Evolutionary conservation across 495 filamentous ascomycete genomes (phyloP).

Genomic region (Recurvomyces mirabilis): DNA sequence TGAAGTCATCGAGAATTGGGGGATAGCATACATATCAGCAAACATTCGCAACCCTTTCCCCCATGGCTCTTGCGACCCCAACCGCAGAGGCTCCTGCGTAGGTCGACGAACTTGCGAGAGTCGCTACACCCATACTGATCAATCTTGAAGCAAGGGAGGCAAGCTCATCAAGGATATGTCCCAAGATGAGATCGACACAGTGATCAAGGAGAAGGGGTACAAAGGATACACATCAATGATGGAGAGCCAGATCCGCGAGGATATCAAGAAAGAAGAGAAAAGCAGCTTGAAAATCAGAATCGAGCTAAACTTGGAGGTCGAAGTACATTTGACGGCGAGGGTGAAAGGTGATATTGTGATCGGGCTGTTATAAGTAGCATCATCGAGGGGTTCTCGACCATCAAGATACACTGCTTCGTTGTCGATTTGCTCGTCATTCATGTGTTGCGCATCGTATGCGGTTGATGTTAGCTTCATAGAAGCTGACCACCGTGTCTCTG

Average conservation of each 20-base stretch:
- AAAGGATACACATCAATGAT: background rate
- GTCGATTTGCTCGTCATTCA: background rate
- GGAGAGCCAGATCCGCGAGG: background rate
- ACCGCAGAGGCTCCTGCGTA: background rate
- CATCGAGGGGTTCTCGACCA: background rate
- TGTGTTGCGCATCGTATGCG: no score
- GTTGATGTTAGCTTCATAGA: no score
- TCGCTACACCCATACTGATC: no score
- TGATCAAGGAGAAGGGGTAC: background rate
- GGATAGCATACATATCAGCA: no score
- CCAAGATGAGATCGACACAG: background rate
- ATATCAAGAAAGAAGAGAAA: constrained; percentile 7
- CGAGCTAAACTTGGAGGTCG: constrained; percentile 10
- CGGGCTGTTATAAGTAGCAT: constrained; percentile 6
- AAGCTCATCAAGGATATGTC: constrained; percentile 2
- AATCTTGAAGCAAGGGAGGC: background rate
- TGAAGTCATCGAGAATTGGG: no score
- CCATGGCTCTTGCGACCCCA: no score
- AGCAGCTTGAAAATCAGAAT: constrained; percentile 11
- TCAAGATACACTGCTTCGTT: background rate
- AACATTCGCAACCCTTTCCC: no score
- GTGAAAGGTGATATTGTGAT: constrained; percentile 12
- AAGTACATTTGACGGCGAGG: constrained; percentile 8
- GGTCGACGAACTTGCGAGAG: background rate
- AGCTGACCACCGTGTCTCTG: no score